Evolutionary conservation across 2,329 filamentous ascomycete species (phyloP).

Genomic region (Trichoderma sp.): DNA sequence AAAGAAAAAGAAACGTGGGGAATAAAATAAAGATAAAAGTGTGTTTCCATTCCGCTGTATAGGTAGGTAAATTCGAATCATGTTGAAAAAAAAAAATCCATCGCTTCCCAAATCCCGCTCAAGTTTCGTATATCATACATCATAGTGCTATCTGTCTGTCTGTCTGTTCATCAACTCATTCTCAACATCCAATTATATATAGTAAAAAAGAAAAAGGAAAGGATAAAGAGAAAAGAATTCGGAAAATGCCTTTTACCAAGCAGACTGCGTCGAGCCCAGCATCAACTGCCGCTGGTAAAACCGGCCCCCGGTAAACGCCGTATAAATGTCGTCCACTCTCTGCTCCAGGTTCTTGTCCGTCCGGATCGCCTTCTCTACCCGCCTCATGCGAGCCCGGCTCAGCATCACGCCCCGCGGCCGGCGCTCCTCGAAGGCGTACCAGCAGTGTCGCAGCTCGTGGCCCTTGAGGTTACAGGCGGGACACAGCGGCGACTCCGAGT

Average conservation of each 20-base stretch:
- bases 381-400: slow-evolving; percentile 1
- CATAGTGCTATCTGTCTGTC: neutral
- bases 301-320: slow-evolving; percentile 10
- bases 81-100: neutral
- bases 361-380: slow-evolving; percentile 8
- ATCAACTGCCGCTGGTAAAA: slow-evolving; percentile 18
- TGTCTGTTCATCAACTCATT: neutral
- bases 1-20: neutral
- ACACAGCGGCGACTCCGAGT: slow-evolving; percentile 5
- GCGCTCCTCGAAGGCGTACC: slow-evolving; percentile 17
- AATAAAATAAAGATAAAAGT: neutral
- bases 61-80: neutral
- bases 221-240: neutral
- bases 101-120: neutral
- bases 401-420: slow-evolving; percentile 10
- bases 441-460: slow-evolving; percentile 18
- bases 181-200: neutral
- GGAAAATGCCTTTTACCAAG: neutral
- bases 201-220: neutral
- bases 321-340: slow-evolving; percentile 14
- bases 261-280: slow-evolving; percentile 11
- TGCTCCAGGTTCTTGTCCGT: slow-evolving; percentile 12
- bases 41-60: neutral
- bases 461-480: slow-evolving; percentile 13
- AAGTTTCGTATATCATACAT: slow-evolving; percentile 3